These are phyloP conservation scores for Pterocarpus macrocarpus DNA, from an alignment of 306 rosid species.

Conservation along the genomic window DNA sequence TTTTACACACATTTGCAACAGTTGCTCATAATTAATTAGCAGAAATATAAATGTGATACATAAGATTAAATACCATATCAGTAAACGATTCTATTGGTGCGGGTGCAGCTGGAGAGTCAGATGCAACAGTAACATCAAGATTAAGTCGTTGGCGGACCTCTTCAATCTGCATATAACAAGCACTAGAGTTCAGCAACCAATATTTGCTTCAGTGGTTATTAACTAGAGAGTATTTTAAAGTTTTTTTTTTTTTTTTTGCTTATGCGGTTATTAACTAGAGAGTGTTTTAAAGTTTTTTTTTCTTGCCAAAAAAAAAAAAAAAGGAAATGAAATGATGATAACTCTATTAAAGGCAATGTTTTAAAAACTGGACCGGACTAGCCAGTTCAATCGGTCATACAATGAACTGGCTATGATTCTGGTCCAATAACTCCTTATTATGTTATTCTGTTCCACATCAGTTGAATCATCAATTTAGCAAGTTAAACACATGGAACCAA, in stretches of 20 bases:
- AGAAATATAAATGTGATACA: not conserved
- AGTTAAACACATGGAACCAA: not conserved
- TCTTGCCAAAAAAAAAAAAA: not conserved
- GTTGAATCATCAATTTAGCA: not conserved
- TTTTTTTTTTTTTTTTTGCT: not conserved
- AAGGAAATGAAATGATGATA: not conserved
- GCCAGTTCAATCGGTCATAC: not conserved
- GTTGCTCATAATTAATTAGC: conserved; percentile 17
- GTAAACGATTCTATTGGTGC: conserved; percentile 83
- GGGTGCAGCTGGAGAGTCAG: conserved; percentile 71
- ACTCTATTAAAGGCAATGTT: conserved; percentile 3
- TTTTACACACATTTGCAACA: conserved; percentile 18
- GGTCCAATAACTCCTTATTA: not conserved
- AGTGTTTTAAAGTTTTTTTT: not conserved
- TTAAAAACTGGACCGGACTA: not conserved
- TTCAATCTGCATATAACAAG: conserved; percentile 65
- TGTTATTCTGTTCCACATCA: not conserved
- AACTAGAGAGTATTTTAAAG: not conserved
- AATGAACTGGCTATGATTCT: not conserved
- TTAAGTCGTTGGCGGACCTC: conserved; percentile 79
- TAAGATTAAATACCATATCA: conserved; percentile 68
- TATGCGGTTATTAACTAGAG: not conserved
- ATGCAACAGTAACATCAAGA: conserved; percentile 71
- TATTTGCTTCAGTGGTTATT: not conserved
- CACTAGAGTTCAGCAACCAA: conserved; percentile 31